Evolutionary conservation across 495 filamentous ascomycete genomes (phyloP), one percentile per base, ranked within the genome.

Genomic region (Trichoderma virens): DNA sequence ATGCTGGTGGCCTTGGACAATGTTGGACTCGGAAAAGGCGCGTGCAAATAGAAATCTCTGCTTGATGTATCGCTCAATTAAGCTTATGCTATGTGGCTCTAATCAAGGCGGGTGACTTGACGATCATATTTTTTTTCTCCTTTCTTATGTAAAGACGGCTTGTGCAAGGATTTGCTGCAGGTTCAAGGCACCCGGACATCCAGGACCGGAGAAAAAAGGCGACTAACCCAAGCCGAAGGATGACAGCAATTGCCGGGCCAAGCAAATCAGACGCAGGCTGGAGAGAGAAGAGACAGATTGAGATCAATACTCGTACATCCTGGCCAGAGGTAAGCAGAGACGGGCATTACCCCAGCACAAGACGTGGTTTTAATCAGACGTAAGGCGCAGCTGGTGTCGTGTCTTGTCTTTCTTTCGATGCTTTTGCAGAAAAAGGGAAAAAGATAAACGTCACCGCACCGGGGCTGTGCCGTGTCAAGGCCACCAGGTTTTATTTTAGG

Each of bases 401-500:
- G n/a, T n/a, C n/a, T n/a, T n/a, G n/a, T n/a, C n/a, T n/a, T n/a
- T n/a, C n/a, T n/a, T n/a, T n/a, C n/a, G n/a, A n/a, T n/a, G n/a
- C n/a, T n/a, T n/a, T n/a, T n/a, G n/a, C n/a, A n/a, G n/a, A n/a
- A n/a, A n/a, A 25, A 20, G 8, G 27, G 18, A 54, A 30, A 30
- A 27, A 56, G 23, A 30, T 8, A 20, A 56, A 56, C 51, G 51
- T 56, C 51, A 56, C 51, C 51, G 51, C 51, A 27, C 51, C 51
- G 51, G 51, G 51, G 51, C 51, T 56, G 51, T 56, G 51, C 16
- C 25, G n/a, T 28, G 7, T 8, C 8, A 28, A 8, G 43, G 18
- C 43, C 43, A 20, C n/a, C 43, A 14, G 27, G 51, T 56, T 56
- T 56, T 56, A 31, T 28, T 56, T 56, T 56, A 56, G 51, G 51